Percentiles rank a stretch among this genome's conserved stretches.
Conservation (phyloP, 768 basidiomycete genomes). For the Dendrothele bispora region DNA sequence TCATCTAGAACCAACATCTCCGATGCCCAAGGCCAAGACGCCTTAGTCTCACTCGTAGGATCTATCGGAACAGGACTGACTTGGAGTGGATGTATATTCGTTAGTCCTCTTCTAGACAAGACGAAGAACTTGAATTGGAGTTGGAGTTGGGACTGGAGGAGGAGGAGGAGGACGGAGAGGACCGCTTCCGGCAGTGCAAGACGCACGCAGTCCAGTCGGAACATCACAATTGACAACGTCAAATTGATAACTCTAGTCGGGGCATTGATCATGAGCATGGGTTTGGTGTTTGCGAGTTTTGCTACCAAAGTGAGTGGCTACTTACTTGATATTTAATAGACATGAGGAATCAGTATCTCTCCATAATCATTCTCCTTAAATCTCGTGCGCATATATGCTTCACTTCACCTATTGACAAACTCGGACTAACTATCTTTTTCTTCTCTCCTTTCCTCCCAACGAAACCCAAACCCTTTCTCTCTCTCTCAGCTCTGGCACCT, state of each 20-base stretch:
- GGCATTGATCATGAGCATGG: conserved; percentile 40
- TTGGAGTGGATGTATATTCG: conserved; percentile 46
- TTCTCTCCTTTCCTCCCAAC: not conserved
- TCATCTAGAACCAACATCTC: conserved; percentile 33
- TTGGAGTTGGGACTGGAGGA: too few relatives aligned
- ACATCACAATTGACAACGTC: too few relatives aligned
- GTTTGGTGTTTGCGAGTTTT: conserved; percentile 40
- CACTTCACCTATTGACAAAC: too few relatives aligned
- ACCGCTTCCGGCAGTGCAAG: too few relatives aligned
- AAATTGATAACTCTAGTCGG: conserved; percentile 35
- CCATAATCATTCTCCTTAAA: too few relatives aligned
- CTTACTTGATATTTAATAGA: too few relatives aligned
- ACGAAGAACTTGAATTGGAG: too few relatives aligned
- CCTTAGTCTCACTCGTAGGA: conserved; percentile 40
- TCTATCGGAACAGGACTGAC: conserved; percentile 44
- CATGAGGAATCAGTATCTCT: too few relatives aligned
- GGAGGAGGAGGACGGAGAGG: too few relatives aligned
- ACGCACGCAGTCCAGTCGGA: too few relatives aligned
- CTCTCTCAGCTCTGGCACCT: conserved; percentile 40
- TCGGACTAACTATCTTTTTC: too few relatives aligned
- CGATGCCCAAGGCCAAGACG: conserved; percentile 36
- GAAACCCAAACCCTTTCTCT: not conserved
- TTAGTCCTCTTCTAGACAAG: conserved; percentile 37
- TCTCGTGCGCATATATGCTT: too few relatives aligned
- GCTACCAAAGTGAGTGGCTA: conserved; percentile 26